Evolutionary conservation across 805 yeast genomes (phyloP), one percentile per base, ranked within the genome.

Genomic region (Yamadazyma phyllophila): DNA sequence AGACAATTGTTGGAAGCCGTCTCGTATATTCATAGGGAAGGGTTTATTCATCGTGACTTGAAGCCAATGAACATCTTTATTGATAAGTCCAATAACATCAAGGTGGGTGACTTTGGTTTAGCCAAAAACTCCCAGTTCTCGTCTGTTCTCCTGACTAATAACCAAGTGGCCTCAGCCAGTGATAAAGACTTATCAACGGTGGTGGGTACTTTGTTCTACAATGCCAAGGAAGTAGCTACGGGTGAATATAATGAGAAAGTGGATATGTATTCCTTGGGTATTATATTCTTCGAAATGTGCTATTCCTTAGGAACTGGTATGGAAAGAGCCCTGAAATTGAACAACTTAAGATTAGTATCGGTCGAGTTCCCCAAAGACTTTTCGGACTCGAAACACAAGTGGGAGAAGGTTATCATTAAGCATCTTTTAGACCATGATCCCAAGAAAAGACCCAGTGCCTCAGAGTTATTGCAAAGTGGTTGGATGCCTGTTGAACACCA

Each of bases 11-110:
- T 91, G 17, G 97, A 92, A 56, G 99, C 97, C 0, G 74, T 94
- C 36, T 81, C 85, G 11, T 94, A 92, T 60, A 91, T 94, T 39
- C 99, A 94, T 59, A 76, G 89, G 0, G 95, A 88, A 60, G 97
- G 97, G 1, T 90, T 92, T 41, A 91, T 94, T 51, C 99, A 94
- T 65, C 76, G 99, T 47, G 99, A 94, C 61, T 74, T 94, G 55
- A 94, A 94, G 62, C 98, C 99, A 1, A 87, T 88, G 77, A 94
- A 94, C 61, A 88, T 94, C 60, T 94, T 94, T 70, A 90, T 94
- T 55, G 99, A 94, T 63, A 86, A 85, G 52, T 79, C 87, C 1
- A 83, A 86, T 54, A 90, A 92, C 58, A 83, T 94, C 47, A 94
- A 94, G 61, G 85, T 94, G 35, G 99, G 99, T 58, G 99, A 94